Evolutionary conservation across 2,329 filamentous ascomycete genomes (phyloP), one percentile per base, ranked within the genome.

Genomic region (Eutypa lata): DNA sequence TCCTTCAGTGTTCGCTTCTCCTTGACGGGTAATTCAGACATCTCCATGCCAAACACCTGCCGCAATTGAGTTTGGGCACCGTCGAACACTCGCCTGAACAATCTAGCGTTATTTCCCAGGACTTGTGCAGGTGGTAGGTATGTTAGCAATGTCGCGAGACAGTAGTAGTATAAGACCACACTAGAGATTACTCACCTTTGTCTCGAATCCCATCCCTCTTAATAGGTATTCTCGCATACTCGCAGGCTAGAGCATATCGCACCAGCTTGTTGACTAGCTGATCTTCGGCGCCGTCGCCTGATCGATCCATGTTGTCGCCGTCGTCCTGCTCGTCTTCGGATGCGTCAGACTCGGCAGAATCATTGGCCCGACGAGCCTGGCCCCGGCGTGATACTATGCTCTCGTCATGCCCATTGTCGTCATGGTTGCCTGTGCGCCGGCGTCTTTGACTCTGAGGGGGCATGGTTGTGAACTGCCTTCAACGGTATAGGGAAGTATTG

Each of bases 31-130:
- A 97, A 77, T 71, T 97, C 92, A 3, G 84, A 79, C 78, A 99
- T 82, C 68, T 92, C 82, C 91, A 97, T 96, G n/a, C 94, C 94
- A 71, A 96, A 97, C 1, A 86, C 80, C 2, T 74, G 73, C 47
- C 79, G 76, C 37, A 99, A 75, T 59, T 89, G 82, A 33, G 76
- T 71, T 68, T 99, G 93, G 42, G 93, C 90, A 40, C 81, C 76
- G 0, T 82, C 81, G 64, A 96, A 97, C 3, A 97, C 84, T 13
- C 73, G 69, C 66, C 85, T 91, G 69, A 97, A 97, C 35, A 84
- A 76, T 31, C 87, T 79, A 7, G 83, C 75, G 8, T 86, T 81
- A 45, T 85, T 79, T 18, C 88, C 89, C 10, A 96, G 82, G 1
- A 96, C 90, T 85, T 48, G 16, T 1, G 31, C 6, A 6, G 11